phyloP scores from a whole-genome alignment of 495 filamentous ascomycete species.

The Hypoxylon fragiforme region DNA sequence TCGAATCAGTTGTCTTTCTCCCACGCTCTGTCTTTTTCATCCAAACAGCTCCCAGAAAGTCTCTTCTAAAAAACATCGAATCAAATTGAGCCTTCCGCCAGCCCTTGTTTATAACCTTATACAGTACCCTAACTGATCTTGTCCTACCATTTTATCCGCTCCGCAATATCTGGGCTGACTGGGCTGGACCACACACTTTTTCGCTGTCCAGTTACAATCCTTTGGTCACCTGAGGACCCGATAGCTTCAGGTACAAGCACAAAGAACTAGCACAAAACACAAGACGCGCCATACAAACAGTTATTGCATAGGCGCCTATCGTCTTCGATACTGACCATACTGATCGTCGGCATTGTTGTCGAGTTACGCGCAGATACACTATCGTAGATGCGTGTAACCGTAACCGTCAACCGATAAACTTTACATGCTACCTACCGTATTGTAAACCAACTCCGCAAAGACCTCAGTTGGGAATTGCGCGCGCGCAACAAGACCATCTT shows the following conservation, averaged over 20 bases:
- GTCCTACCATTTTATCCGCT: constrained; percentile 33
- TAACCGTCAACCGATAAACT: neutral
- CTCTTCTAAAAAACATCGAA: constrained; percentile 37
- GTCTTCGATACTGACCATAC: constrained; percentile 13
- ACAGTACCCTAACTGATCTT: constrained; percentile 3
- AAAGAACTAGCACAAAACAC: constrained; percentile 7
- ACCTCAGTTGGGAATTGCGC: neutral
- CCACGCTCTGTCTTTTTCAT: constrained; percentile 39
- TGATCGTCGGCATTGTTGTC: constrained; percentile 15
- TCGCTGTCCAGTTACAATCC: constrained; percentile 28
- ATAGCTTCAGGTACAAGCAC: constrained; percentile 25
- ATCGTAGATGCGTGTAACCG: constrained; percentile 1
- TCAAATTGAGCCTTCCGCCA: constrained; percentile 32
- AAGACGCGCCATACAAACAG: constrained; percentile 22
- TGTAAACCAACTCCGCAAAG: neutral
- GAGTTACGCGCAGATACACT: constrained; percentile 8
- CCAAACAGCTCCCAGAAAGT: constrained; percentile 39
- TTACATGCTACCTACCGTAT: constrained; percentile 3
- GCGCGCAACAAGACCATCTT: constrained; percentile 6
- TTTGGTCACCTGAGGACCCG: constrained; percentile 24
- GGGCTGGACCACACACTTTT: neutral
- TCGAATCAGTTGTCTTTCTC: constrained; percentile 41
- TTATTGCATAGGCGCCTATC: constrained; percentile 18
- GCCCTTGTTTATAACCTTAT: constrained; percentile 21
- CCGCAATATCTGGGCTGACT: constrained; percentile 33